These are phyloP conservation scores for Fusarium cyanostomum DNA, from an alignment of 2,329 filamentous ascomycete species.

Conservation along the genomic window DNA sequence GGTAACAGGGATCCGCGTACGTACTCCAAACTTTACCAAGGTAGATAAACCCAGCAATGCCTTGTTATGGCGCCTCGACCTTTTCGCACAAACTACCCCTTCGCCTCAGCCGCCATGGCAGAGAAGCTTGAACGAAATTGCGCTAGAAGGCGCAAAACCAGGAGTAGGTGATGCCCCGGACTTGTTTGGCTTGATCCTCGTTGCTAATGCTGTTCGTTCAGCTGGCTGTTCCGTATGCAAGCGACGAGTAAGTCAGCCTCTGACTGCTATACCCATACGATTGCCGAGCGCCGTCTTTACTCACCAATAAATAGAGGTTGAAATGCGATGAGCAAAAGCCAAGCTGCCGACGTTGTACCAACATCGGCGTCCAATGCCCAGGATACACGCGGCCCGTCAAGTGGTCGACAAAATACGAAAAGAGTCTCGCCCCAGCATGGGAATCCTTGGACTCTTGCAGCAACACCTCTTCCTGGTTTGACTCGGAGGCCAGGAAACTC, in stretches of 20 bases:
- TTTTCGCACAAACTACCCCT: neutral
- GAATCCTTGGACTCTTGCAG: too few species aligned
- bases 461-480: neutral
- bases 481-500: neutral
- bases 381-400: conserved; percentile 28
- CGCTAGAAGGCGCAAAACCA: conserved; percentile 8
- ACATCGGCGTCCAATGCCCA: conserved; percentile 19
- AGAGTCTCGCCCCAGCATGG: neutral
- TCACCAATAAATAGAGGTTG: conserved; percentile 9
- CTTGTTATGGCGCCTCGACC: neutral
- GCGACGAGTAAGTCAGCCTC: conserved; percentile 6
- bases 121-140: neutral
- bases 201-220: neutral
- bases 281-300: neutral
- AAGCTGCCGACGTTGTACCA: conserved; percentile 23
- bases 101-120: neutral
- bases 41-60: neutral
- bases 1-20: neutral
- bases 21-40: neutral
- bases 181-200: too few species aligned
- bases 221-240: conserved; percentile 26
- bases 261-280: too few species aligned
- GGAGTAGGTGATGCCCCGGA: neutral
- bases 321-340: conserved; percentile 35
- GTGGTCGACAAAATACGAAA: conserved; percentile 37